These are phyloP conservation scores for Nicotiana benthamiana DNA, from an alignment of 257 asterid genomes.

Conservation along the genomic window DNA sequence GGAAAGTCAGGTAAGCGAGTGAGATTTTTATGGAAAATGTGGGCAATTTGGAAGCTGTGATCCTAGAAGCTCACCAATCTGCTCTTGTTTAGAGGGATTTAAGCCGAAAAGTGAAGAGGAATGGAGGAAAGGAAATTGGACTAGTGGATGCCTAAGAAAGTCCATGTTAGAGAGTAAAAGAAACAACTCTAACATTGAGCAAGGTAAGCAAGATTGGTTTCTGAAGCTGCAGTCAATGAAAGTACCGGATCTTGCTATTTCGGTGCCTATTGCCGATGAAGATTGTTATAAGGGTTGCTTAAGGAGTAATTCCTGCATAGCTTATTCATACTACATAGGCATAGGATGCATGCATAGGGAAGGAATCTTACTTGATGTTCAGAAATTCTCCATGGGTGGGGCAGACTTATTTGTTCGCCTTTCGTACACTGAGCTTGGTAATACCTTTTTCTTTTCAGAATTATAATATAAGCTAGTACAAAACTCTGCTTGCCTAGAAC, in stretches of 20 bases:
- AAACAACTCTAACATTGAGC: constrained; percentile 13
- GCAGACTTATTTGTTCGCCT: constrained; percentile 41
- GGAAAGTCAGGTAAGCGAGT: constrained; percentile 12
- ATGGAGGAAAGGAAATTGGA: constrained; percentile 40
- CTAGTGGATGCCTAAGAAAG: constrained; percentile 34
- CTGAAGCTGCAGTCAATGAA: constrained; percentile 27
- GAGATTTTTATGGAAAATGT: constrained; percentile 36
- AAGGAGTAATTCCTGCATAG: constrained; percentile 18
- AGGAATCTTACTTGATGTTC: constrained; percentile 27
- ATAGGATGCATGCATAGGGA: constrained; percentile 30
- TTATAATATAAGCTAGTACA: background rate
- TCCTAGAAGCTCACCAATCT: constrained; percentile 14
- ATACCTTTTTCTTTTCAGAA: background rate
- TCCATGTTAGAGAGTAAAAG: constrained; percentile 18
- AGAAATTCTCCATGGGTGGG: constrained; percentile 27
- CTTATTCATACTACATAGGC: constrained; percentile 17
- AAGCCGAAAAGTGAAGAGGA: constrained; percentile 22
- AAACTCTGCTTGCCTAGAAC: background rate
- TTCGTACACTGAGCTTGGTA: constrained; percentile 46
- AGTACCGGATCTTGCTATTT: constrained; percentile 31
- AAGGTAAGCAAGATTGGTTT: constrained; percentile 34
- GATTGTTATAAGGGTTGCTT: constrained; percentile 36
- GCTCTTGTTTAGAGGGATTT: constrained; percentile 29
- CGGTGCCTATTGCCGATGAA: constrained; percentile 13
- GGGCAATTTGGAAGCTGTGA: constrained; percentile 35